Percentiles rank a stretch among this genome's conserved stretches.
These are phyloP conservation scores for Eucalyptus regnans DNA, from an alignment of 345 rosid species.

Conservation along the genomic window DNA sequence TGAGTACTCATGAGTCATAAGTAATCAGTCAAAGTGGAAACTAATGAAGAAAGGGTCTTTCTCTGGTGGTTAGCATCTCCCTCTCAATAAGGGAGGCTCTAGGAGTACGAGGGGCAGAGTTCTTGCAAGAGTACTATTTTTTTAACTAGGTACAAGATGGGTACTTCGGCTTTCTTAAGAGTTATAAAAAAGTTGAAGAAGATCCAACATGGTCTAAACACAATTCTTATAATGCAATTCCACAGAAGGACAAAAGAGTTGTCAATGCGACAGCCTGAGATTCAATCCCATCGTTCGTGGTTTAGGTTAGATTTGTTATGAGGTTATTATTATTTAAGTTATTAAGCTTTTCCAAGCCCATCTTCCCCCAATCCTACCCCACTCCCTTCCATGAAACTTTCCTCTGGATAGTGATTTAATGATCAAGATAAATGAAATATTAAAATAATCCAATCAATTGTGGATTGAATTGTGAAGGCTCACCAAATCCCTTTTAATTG, in stretches of 20 bases:
- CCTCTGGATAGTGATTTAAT: background rate
- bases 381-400: background rate
- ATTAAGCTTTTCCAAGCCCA: background rate
- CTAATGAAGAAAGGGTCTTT: background rate
- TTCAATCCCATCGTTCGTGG: background rate
- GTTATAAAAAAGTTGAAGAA: background rate
- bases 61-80: background rate
- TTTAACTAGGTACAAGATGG: background rate
- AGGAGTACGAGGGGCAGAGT: background rate
- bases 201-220: background rate
- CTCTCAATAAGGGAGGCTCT: background rate
- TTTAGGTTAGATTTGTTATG: background rate
- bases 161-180: background rate
- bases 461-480: too few relatives aligned
- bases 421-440: background rate
- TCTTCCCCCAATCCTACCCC: background rate
- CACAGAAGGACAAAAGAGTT: background rate
- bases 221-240: background rate
- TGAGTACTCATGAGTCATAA: background rate
- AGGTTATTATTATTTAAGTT: background rate
- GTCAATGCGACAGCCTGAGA: background rate
- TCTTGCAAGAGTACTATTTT: background rate
- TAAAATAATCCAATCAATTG: background rate
- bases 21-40: background rate
- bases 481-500: too few relatives aligned